Evolutionary conservation across 1,139 yeast genomes (phyloP).

Genomic region (Scheffersomyces stambukii): DNA sequence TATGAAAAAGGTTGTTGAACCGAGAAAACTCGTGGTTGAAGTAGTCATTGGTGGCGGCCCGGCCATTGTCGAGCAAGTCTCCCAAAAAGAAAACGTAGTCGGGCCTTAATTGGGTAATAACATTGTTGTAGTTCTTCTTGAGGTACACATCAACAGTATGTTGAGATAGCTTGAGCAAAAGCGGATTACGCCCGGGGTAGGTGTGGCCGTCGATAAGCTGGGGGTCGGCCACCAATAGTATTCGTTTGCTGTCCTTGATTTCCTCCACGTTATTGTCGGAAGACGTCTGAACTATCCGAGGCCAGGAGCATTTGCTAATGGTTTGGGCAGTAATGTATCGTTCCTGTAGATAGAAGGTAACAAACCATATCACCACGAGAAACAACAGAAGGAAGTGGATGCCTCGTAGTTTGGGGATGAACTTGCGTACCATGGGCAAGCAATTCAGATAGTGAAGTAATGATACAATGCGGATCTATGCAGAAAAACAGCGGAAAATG

Average conservation of each 20-base stretch:
- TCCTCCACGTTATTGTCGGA: background rate
- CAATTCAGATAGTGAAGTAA: too few relatives aligned
- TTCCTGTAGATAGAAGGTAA: constrained; percentile 31
- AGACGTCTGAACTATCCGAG: constrained; percentile 7
- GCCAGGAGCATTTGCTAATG: constrained; percentile 36
- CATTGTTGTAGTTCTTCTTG: constrained; percentile 40
- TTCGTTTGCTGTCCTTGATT: constrained; percentile 9
- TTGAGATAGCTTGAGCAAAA: constrained; percentile 36
- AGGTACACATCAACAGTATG: constrained; percentile 50
- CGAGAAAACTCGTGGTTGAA: constrained; percentile 33
- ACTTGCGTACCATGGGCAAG: too few relatives aligned
- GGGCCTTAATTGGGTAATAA: constrained; percentile 36
- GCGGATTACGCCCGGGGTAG: constrained; percentile 42
- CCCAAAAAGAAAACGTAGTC: constrained; percentile 48
- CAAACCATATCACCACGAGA: constrained; percentile 26
- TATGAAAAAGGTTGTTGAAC: constrained; percentile 39
- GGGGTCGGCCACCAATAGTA: constrained; percentile 42
- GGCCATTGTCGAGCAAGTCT: constrained; percentile 52
- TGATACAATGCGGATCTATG: too few relatives aligned
- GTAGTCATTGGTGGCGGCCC: constrained; percentile 38
- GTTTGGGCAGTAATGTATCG: constrained; percentile 23
- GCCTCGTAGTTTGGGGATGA: too few relatives aligned
- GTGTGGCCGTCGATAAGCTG: constrained; percentile 46
- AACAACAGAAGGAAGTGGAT: constrained; percentile 21
- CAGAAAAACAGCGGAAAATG: too few relatives aligned